Percentiles rank a stretch among this genome's conserved stretches.
Conservation (phyloP, 2,329 filamentous ascomycete species). For the Diatrype stigma region DNA sequence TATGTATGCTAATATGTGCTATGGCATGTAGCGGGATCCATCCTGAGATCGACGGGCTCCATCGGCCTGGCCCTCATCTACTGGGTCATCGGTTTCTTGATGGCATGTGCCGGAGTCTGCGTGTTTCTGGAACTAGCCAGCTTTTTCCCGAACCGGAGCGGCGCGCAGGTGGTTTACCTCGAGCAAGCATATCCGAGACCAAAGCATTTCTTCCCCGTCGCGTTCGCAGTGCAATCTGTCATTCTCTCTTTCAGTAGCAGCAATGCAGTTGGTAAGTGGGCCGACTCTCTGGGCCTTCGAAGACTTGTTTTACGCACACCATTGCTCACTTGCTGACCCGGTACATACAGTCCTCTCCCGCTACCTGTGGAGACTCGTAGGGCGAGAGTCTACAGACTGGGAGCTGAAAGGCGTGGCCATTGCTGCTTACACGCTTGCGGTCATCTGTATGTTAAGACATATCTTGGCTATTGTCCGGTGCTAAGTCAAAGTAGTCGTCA, state of each 20-base stretch:
- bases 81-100: slow-evolving; percentile 49
- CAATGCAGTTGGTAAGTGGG: slow-evolving; percentile 46
- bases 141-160: slow-evolving; percentile 54
- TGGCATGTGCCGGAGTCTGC: slow-evolving; percentile 41
- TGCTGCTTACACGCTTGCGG: slow-evolving; percentile 57
- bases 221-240: slow-evolving; percentile 52
- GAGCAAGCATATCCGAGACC: slow-evolving; percentile 56
- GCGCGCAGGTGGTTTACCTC: slow-evolving; percentile 53
- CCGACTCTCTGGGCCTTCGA: neutral
- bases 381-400: slow-evolving; percentile 51
- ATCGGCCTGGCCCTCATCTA: slow-evolving; percentile 50
- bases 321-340: neutral
- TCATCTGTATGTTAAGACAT: slow-evolving; percentile 40
- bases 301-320: neutral
- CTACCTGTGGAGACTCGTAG: slow-evolving; percentile 58
- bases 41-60: slow-evolving; percentile 47
- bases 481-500: slow-evolving; percentile 25
- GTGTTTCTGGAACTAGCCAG: slow-evolving; percentile 52
- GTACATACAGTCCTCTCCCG: slow-evolving; percentile 48
- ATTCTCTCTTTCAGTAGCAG: slow-evolving; percentile 55
- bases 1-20: neutral
- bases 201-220: slow-evolving; percentile 50
- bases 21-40: slow-evolving; percentile 37
- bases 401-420: slow-evolving; percentile 63
- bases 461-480: neutral